Percentiles rank a stretch among this genome's conserved stretches.
phyloP scores from a whole-genome alignment of 345 rosid species.

The Toxicodendron radicans region DNA sequence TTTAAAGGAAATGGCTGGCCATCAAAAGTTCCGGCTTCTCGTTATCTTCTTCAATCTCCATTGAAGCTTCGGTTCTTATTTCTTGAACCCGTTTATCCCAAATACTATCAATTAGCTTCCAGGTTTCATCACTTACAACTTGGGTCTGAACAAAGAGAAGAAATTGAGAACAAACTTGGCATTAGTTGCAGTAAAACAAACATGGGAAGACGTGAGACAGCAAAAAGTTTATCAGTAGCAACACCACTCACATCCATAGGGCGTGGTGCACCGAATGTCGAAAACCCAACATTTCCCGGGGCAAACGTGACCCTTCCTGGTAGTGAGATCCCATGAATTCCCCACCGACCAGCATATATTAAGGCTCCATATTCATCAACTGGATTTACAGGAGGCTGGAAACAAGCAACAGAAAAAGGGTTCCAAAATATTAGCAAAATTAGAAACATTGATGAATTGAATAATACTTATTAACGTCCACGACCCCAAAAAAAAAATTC shows the following conservation, averaged over 20 bases:
- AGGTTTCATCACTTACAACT: slow-evolving; percentile 70
- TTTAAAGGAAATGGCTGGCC: slow-evolving; percentile 82
- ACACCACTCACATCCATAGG: slow-evolving; percentile 67
- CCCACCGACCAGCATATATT: slow-evolving; percentile 95
- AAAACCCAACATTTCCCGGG: slow-evolving; percentile 90
- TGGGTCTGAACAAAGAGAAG: slow-evolving; percentile 58
- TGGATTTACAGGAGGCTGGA: slow-evolving; percentile 64
- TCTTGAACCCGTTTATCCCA: slow-evolving; percentile 79
- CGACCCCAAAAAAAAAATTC: not conserved
- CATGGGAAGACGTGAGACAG: not conserved
- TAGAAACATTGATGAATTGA: slow-evolving; percentile 1
- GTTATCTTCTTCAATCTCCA: slow-evolving; percentile 63
- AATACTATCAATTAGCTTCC: slow-evolving; percentile 81
- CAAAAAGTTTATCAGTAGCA: not conserved
- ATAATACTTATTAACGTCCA: not conserved
- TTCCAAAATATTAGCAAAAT: not conserved
- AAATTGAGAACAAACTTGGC: not conserved
- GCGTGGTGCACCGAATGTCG: slow-evolving; percentile 92
- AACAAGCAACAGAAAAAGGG: slow-evolving; percentile 17
- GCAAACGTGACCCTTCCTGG: slow-evolving; percentile 97
- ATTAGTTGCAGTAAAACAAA: not conserved
- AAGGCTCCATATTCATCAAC: slow-evolving; percentile 86
- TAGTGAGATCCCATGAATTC: slow-evolving; percentile 73
- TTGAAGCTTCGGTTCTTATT: slow-evolving; percentile 60
- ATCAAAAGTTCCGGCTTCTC: slow-evolving; percentile 81